These are phyloP conservation scores for Closterium sp. DNA, from an alignment of 139 green algal species.

Conservation along the genomic window DNA sequence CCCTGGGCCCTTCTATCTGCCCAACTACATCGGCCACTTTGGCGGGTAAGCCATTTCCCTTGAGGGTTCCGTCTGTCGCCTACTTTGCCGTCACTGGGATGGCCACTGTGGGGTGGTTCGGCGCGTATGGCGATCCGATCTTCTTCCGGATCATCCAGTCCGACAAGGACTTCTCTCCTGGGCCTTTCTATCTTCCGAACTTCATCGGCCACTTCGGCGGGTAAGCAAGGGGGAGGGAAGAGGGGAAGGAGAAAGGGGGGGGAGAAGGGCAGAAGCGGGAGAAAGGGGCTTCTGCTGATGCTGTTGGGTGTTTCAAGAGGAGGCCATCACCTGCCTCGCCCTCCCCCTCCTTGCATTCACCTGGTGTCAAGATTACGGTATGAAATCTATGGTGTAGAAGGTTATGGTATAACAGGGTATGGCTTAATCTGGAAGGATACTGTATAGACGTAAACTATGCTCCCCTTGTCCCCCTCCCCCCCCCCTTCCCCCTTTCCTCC, in stretches of 20 bases:
- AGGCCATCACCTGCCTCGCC: too few species aligned
- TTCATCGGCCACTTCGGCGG: background rate
- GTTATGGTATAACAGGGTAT: too few species aligned
- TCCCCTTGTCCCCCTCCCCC: too few species aligned
- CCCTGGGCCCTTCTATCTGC: background rate
- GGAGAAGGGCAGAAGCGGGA: background rate
- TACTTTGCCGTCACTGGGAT: background rate
- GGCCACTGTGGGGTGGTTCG: slow-evolving; percentile 16
- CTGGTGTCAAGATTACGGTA: too few species aligned
- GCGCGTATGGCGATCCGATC: slow-evolving; percentile 23
- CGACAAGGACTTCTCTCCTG: background rate
- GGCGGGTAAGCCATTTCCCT: background rate
- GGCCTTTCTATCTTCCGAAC: slow-evolving; percentile 24
- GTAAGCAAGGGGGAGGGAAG: background rate
- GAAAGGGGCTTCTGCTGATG: too few species aligned
- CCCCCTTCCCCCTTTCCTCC: background rate
- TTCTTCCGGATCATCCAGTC: slow-evolving; percentile 27
- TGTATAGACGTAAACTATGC: too few species aligned
- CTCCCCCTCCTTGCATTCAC: too few species aligned
- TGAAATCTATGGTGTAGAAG: too few species aligned
- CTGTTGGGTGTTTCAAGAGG: too few species aligned
- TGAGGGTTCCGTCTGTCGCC: background rate
- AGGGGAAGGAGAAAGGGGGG: background rate
- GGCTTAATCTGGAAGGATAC: too few species aligned
- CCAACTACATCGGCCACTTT: background rate